Base-by-base conservation (phyloP, 176 grass and related monocot species). In the Guadua angustifolia region DNA sequence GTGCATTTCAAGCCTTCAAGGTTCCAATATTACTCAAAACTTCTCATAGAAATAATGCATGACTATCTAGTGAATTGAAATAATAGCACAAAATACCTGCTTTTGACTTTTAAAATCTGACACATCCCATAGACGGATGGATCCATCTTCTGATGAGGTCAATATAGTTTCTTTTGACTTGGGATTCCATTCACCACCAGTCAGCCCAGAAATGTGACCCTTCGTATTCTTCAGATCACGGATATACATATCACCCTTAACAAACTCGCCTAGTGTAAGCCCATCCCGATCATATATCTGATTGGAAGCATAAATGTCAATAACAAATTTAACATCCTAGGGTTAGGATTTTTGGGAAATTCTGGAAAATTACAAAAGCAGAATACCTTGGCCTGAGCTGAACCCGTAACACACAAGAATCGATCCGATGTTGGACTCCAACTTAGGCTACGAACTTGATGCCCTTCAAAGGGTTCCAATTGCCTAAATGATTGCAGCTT, bases 201-300 rank as follows among this genome's bases (percentile, higher is more conserved):
- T 98, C 60, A 98, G 80, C 63, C 95, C 95, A 87, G 92, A 91
- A 71, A 98, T 98, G 68, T 98, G 95, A 26, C 95, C 95, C 77
- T 98, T 98, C 66, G 95, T 98, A 79, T 98, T 98, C 89, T 95
- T 98, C 72, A 98, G 77, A 86, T 98, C 95, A 68, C 95, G 92
- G 53, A 98, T 98, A 86, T 98, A 98, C 95, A 98, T 98, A 73
- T 98, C 93, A 63, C 95, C 95, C 73, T 94, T 98, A 79, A 95
- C 77, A 81, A 98, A 98, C 82, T 98, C 95, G 45, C 95, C 93
- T 33, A 98, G 88, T 1, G 91, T 93, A 83, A 98, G 93, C 66
- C 95, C 95, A 38, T 98, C 95, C 66, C 95, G 89, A 59, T 98
- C 95, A 9, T 93, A 98, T 83, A 98, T 98, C 95, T 98, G 91